Evolutionary conservation across 768 basidiomycete species (phyloP).

Genomic region (Pulveroboletus frians): DNA sequence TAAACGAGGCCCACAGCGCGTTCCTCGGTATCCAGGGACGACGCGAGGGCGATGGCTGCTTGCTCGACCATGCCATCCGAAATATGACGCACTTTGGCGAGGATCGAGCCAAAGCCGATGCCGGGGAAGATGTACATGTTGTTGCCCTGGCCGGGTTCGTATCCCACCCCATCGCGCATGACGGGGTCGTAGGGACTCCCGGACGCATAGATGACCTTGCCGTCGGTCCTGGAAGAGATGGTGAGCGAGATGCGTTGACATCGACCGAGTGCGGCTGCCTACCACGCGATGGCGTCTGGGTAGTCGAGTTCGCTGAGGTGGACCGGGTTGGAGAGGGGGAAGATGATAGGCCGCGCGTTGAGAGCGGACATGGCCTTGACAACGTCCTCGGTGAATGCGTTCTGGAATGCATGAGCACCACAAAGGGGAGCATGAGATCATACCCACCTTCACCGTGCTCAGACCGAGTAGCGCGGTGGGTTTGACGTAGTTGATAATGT

Average conservation of each 20-base stretch:
- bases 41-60: conserved; percentile 55
- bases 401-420: conserved; percentile 18
- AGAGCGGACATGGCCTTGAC: conserved; percentile 58
- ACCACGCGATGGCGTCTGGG: conserved; percentile 56
- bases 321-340: conserved; percentile 75
- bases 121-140: conserved; percentile 72
- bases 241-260: neutral
- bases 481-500: conserved; percentile 66
- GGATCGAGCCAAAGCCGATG: conserved; percentile 58
- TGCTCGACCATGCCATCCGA: conserved; percentile 70
- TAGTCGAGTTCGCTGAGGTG: conserved; percentile 58
- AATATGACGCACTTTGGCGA: conserved; percentile 52
- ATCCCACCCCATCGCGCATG: conserved; percentile 40
- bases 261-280: conserved; percentile 2
- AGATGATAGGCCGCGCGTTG: conserved; percentile 72
- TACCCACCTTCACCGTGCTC: conserved; percentile 46
- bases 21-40: conserved; percentile 55
- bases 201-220: conserved; percentile 64
- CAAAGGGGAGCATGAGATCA: neutral
- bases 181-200: conserved; percentile 64
- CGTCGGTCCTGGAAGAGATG: conserved; percentile 46
- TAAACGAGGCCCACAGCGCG: conserved; percentile 53
- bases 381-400: conserved; percentile 60
- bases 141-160: conserved; percentile 74
- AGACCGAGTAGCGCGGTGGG: conserved; percentile 77